Evolutionary conservation across 1,284 basidiomycete species (phyloP).

Genomic region (Malassezia obtusa): DNA sequence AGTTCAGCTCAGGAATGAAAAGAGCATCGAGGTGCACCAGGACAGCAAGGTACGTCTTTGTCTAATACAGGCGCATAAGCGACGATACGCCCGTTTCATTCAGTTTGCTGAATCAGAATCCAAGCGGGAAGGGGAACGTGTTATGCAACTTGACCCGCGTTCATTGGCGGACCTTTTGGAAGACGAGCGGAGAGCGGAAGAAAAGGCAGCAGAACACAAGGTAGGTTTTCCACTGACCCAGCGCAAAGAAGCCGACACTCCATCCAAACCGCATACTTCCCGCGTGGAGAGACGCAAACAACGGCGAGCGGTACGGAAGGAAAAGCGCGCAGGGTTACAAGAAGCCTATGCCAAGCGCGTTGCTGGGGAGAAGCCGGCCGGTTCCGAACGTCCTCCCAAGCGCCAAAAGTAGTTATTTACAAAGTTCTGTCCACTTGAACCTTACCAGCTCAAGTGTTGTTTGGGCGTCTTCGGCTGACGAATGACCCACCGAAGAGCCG

Average conservation of each 20-base stretch:
- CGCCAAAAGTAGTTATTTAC: neutral
- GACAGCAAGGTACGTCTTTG: conserved; percentile 7
- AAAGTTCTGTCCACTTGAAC: conserved; percentile 14
- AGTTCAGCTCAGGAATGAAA: conserved; percentile 7
- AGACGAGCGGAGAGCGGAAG: conserved; percentile 4
- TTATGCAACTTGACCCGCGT: conserved; percentile 7
- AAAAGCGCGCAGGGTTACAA: conserved; percentile 4
- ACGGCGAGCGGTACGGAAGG: conserved; percentile 7
- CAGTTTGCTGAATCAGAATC: conserved; percentile 5
- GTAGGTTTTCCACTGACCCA: neutral
- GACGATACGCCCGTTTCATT: conserved; percentile 10
- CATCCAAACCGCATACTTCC: neutral
- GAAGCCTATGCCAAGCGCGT: neutral
- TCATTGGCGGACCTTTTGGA: conserved; percentile 10
- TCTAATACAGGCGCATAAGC: conserved; percentile 5
- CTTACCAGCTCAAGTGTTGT: conserved; percentile 35
- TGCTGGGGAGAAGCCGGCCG: neutral
- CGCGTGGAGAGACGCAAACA: conserved; percentile 14
- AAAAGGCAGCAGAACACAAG: neutral
- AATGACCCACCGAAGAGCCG: conserved; percentile 30
- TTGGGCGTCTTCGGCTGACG: conserved; percentile 36
- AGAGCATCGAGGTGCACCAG: conserved; percentile 11
- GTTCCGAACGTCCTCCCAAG: neutral
- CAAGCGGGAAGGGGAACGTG: conserved; percentile 4
- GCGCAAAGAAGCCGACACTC: neutral